Evolutionary conservation across 768 basidiomycete species (phyloP).

Genomic region (Holtermannia corniformis): DNA sequence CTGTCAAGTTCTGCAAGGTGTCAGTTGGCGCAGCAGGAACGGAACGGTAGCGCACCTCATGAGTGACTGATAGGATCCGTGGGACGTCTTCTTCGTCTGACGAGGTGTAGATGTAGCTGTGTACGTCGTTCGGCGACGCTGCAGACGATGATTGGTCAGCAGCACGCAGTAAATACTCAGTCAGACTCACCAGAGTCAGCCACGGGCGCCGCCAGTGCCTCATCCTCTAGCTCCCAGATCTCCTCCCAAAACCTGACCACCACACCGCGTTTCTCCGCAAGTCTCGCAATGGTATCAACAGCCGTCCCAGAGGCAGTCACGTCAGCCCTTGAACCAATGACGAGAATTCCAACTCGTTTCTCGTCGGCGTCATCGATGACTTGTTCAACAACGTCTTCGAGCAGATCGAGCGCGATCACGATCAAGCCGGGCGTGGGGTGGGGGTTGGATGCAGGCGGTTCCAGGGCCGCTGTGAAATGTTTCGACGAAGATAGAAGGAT

Average conservation of each 20-base stretch:
- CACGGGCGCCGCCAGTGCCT: slow-evolving; percentile 45
- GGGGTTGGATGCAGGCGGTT: not conserved
- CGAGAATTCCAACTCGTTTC: slow-evolving; percentile 57
- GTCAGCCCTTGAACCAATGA: slow-evolving; percentile 54
- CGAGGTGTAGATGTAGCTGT: slow-evolving; percentile 43
- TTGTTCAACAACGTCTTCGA: slow-evolving; percentile 50
- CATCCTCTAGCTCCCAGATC: slow-evolving; percentile 53
- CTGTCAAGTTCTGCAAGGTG: slow-evolving; percentile 56
- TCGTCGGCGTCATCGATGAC: slow-evolving; percentile 52
- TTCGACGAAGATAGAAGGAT: slow-evolving; percentile 51
- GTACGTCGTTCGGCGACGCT: slow-evolving; percentile 41
- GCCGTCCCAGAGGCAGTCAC: slow-evolving; percentile 6
- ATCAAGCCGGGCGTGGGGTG: slow-evolving; percentile 21
- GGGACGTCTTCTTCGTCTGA: slow-evolving; percentile 42
- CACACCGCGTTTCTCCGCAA: slow-evolving; percentile 44
- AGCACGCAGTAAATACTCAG: slow-evolving; percentile 13
- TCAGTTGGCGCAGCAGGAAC: not conserved
- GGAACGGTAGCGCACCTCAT: slow-evolving; percentile 45
- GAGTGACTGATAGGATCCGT: slow-evolving; percentile 48
- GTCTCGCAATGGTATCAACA: slow-evolving; percentile 48
- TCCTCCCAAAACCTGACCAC: slow-evolving; percentile 57
- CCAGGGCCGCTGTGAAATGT: slow-evolving; percentile 50
- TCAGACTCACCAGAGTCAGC: slow-evolving; percentile 9
- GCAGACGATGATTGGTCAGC: too few relatives aligned
- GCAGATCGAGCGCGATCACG: slow-evolving; percentile 17